A percentile compares a stretch with the other conserved stretches of the same genome.
Conservation (phyloP, 164 flowering plant species). For the Stephania yunnanensis region DNA sequence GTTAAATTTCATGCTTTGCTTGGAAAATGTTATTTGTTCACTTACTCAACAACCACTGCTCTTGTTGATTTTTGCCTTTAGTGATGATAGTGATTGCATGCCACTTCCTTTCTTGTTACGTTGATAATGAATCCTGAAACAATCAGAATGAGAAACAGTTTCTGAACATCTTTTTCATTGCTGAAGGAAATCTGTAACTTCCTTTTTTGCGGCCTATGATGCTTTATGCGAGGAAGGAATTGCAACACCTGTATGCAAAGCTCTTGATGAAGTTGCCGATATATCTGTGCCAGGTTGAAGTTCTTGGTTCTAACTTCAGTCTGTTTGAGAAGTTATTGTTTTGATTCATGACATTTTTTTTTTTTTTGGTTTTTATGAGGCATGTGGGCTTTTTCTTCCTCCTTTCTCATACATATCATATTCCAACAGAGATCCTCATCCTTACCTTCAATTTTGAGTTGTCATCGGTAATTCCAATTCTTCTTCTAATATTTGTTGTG, state of each 20-base stretch:
- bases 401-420: background rate
- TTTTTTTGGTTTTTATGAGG: background rate
- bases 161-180: conserved; percentile 6
- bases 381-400: background rate
- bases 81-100: background rate
- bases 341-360: background rate
- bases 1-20: background rate
- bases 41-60: background rate
- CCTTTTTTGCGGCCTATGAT: conserved; percentile 92
- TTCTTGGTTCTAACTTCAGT: background rate
- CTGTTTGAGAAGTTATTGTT: background rate
- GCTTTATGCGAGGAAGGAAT: conserved; percentile 96
- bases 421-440: background rate
- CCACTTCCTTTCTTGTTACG: background rate
- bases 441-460: background rate
- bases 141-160: background rate
- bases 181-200: conserved; percentile 78
- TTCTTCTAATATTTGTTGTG: background rate
- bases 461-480: background rate
- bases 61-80: background rate
- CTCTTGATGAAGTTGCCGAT: conserved; percentile 92
- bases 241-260: conserved; percentile 76
- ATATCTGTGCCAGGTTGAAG: conserved; percentile 76
- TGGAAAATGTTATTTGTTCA: background rate
- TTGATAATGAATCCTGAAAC: background rate